Evolutionary conservation across 2,329 filamentous ascomycete species (phyloP).

Genomic region (Clonostachys rosea): DNA sequence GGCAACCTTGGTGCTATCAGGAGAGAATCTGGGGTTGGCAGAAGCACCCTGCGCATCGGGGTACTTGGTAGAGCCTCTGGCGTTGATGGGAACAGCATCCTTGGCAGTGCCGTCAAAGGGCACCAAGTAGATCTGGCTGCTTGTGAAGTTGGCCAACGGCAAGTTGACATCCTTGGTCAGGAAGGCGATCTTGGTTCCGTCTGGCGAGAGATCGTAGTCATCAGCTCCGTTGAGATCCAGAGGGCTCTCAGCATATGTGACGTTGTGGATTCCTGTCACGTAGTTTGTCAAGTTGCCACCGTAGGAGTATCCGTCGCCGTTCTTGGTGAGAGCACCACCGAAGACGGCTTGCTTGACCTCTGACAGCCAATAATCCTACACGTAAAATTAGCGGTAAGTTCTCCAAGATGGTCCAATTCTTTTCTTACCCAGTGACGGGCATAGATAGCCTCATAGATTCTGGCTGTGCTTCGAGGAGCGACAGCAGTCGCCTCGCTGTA

Average conservation of each 20-base stretch:
- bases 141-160: constrained; percentile 2
- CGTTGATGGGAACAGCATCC: constrained; percentile 2
- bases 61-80: background rate
- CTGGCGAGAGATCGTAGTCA: constrained; percentile 3
- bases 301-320: background rate
- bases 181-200: constrained; percentile 2
- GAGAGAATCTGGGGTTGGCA: background rate
- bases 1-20: background rate
- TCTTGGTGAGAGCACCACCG: background rate
- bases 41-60: background rate
- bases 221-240: constrained; percentile 1
- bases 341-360: constrained; percentile 1
- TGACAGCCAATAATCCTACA: constrained; percentile 1
- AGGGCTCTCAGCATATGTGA: constrained; percentile 1
- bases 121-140: constrained; percentile 3
- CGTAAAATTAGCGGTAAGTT: background rate
- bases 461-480: background rate
- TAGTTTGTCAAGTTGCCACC: constrained; percentile 2
- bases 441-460: background rate
- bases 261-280: constrained; percentile 2
- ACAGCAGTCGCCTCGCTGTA: background rate
- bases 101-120: constrained; percentile 1
- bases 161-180: constrained; percentile 2
- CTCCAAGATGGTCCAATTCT: background rate
- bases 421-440: constrained; percentile 1